These are phyloP conservation scores for Purpureocillium lavendulum DNA, from an alignment of 2,329 filamentous ascomycete genomes.

Conservation along the genomic window DNA sequence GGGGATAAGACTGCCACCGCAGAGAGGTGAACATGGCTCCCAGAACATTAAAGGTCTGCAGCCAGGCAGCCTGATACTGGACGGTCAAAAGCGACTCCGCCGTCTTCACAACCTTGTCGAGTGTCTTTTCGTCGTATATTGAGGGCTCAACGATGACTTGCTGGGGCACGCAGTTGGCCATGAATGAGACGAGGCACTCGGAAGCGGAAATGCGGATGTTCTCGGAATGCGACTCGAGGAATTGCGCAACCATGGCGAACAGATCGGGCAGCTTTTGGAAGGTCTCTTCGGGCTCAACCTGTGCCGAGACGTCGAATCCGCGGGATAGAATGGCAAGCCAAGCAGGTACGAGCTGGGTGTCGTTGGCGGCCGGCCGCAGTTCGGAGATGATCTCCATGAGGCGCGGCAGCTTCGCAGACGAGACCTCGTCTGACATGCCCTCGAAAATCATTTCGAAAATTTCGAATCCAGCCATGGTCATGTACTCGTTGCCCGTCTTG, in stretches of 20 bases:
- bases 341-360: slow-evolving; percentile 87
- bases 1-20: slow-evolving; percentile 75
- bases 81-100: slow-evolving; percentile 72
- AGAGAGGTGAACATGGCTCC: slow-evolving; percentile 80
- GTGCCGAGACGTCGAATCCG: slow-evolving; percentile 88
- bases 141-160: slow-evolving; percentile 81
- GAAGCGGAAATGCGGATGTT: slow-evolving; percentile 93
- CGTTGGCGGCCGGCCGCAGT: slow-evolving; percentile 82
- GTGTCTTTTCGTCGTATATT: slow-evolving; percentile 81
- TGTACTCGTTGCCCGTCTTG: slow-evolving; percentile 83
- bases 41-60: slow-evolving; percentile 86
- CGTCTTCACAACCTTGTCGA: slow-evolving; percentile 71
- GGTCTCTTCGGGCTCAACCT: slow-evolving; percentile 81
- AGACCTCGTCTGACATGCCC: slow-evolving; percentile 79
- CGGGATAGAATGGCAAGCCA: slow-evolving; percentile 95
- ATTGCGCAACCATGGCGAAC: slow-evolving; percentile 70
- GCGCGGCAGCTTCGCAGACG: slow-evolving; percentile 80
- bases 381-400: slow-evolving; percentile 89
- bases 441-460: slow-evolving; percentile 97
- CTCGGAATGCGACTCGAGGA: slow-evolving; percentile 78
- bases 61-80: slow-evolving; percentile 90
- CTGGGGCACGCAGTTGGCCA: slow-evolving; percentile 81
- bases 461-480: slow-evolving; percentile 93
- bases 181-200: slow-evolving; percentile 88
- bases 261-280: slow-evolving; percentile 84